A percentile compares a stretch with the other conserved stretches of the same genome.
phyloP scores from a whole-genome alignment of 2,329 filamentous ascomycete genomes.

The Botrytis hyacinthi region DNA sequence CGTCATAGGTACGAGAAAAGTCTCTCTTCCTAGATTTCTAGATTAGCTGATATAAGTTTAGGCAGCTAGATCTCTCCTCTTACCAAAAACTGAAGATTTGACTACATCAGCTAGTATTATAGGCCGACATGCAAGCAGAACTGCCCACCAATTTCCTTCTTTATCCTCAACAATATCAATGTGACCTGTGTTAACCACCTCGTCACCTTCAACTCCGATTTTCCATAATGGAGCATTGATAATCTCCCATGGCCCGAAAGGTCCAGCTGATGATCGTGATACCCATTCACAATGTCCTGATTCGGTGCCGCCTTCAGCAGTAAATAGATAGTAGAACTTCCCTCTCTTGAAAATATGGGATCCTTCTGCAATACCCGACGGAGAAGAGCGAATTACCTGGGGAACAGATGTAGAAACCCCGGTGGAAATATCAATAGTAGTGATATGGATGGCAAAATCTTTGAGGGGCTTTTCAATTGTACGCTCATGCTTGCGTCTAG shows the following conservation, averaged over 20 bases:
- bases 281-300: constrained; percentile 42
- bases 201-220: constrained; percentile 3
- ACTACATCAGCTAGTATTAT: background rate
- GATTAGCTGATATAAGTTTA: background rate
- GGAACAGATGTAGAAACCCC: constrained; percentile 41
- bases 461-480: background rate
- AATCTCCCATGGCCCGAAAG: constrained; percentile 12
- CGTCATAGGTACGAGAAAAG: constrained; percentile 47
- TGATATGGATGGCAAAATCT: constrained; percentile 39
- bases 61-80: constrained; percentile 46
- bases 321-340: constrained; percentile 52
- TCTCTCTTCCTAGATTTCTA: constrained; percentile 50
- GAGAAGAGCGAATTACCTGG: constrained; percentile 37
- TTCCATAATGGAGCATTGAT: constrained; percentile 6
- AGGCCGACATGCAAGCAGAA: constrained; percentile 46
- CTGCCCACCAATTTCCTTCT: constrained; percentile 52
- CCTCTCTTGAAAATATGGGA: constrained; percentile 54
- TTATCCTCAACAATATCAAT: constrained; percentile 55
- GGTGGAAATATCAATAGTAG: constrained; percentile 43
- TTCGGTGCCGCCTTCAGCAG: constrained; percentile 54
- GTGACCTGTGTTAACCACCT: constrained; percentile 49
- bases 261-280: background rate
- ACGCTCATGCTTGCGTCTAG: constrained; percentile 10
- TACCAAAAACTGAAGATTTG: constrained; percentile 23
- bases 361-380: constrained; percentile 55